These are phyloP conservation scores for Tetrapyrgos nigripes DNA, from an alignment of 1,284 basidiomycete genomes.

Conservation along the genomic window DNA sequence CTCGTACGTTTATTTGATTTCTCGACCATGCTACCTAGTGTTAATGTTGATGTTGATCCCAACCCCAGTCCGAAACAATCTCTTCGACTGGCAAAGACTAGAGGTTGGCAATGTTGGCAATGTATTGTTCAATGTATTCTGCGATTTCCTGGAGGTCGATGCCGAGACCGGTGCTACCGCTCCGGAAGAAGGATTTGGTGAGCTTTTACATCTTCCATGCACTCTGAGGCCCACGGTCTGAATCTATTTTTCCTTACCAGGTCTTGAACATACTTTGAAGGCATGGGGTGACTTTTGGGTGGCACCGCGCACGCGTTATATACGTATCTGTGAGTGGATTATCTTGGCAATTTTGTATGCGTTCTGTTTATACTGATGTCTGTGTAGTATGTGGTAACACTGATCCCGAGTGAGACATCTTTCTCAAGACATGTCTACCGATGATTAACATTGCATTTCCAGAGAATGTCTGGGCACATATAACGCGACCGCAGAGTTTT, in stretches of 20 bases:
- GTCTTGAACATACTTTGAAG: conserved; percentile 50
- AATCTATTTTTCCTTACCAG: too few species aligned
- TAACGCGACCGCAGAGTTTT: conserved; percentile 51
- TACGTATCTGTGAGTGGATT: too few species aligned
- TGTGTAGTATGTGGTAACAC: conserved; percentile 49
- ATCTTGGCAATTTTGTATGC: conserved; percentile 46
- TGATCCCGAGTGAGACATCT: conserved; percentile 45
- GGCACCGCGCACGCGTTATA: too few species aligned
- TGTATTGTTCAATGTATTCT: conserved; percentile 67
- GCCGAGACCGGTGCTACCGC: too few species aligned
- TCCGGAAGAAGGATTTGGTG: conserved; percentile 79
- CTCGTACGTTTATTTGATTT: conserved; percentile 4
- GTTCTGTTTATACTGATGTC: neutral
- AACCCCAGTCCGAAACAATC: conserved; percentile 55
- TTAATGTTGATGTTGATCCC: neutral
- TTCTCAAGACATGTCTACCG: neutral
- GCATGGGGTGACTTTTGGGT: conserved; percentile 69
- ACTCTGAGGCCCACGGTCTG: too few species aligned
- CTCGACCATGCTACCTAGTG: neutral
- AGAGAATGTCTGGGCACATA: conserved; percentile 68
- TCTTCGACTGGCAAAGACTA: conserved; percentile 70
- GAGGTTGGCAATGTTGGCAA: conserved; percentile 54
- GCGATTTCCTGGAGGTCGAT: conserved; percentile 68
- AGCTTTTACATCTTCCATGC: too few species aligned
- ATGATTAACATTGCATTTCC: neutral